These are phyloP conservation scores for Epichloe sibirici DNA, from an alignment of 2,329 filamentous ascomycete genomes.

Conservation along the genomic window DNA sequence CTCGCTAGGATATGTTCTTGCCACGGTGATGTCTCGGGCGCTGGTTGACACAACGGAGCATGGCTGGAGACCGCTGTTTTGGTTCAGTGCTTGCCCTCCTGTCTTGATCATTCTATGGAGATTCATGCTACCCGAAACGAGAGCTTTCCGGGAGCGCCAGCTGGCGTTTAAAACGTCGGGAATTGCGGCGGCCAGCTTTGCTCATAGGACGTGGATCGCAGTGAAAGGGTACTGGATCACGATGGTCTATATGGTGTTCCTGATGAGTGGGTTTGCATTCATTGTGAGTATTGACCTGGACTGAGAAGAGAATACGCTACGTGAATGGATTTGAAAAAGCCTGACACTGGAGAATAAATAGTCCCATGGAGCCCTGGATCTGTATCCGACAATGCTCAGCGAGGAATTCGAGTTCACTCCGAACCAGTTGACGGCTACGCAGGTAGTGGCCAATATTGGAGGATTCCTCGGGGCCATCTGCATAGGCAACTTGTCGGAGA, in stretches of 20 bases:
- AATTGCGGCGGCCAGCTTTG: neutral
- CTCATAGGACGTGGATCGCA: neutral
- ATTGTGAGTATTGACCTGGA: neutral
- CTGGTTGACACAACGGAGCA: neutral
- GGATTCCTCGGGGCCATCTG: conserved; percentile 1
- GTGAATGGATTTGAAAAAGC: neutral
- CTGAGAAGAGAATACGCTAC: no score
- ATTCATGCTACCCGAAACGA: neutral
- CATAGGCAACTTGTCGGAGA: neutral
- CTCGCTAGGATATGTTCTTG: neutral
- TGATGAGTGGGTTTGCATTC: neutral
- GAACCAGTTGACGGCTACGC: neutral
- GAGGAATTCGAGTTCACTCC: neutral
- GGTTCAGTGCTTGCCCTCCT: neutral
- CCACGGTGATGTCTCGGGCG: neutral
- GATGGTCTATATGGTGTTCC: neutral
- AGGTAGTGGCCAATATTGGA: conserved; percentile 2
- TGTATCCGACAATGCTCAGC: neutral
- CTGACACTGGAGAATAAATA: neutral
- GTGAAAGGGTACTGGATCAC: neutral
- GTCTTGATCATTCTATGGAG: neutral
- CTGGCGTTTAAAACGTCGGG: neutral
- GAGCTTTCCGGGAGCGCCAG: neutral
- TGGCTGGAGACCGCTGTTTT: neutral
- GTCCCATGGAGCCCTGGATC: neutral